Conservation (phyloP, 352 stramenopile genomes). For the Phytophthora hibernalis region DNA sequence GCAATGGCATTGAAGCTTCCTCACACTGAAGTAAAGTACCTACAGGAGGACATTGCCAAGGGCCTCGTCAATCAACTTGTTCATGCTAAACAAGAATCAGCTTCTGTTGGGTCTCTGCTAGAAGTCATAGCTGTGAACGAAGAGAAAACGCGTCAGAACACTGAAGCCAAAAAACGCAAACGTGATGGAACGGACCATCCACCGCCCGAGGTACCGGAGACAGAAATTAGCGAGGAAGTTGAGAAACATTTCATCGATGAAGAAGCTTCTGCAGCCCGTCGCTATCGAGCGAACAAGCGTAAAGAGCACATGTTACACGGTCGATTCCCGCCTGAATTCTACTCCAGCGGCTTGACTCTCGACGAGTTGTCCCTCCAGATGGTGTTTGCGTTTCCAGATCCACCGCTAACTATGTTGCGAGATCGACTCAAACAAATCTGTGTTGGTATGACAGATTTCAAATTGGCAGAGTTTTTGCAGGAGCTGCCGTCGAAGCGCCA, state of each 20-base stretch:
- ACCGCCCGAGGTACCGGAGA: conserved; percentile 44
- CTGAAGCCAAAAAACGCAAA: conserved; percentile 46
- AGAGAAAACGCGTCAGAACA: conserved; percentile 56
- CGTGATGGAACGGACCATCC: conserved; percentile 20
- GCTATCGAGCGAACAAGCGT: conserved; percentile 35
- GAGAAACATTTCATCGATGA: conserved; percentile 67
- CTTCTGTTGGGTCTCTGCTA: conserved; percentile 51
- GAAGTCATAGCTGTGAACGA: conserved; percentile 67
- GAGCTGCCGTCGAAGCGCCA: conserved; percentile 93
- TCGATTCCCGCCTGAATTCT: conserved; percentile 67
- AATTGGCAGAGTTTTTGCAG: conserved; percentile 86
- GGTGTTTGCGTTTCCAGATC: conserved; percentile 61
- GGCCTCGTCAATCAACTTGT: conserved; percentile 62
- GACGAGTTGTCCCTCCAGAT: conserved; percentile 63
- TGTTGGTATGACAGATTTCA: conserved; percentile 87
- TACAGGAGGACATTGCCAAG: conserved; percentile 74
- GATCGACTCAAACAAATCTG: conserved; percentile 66
- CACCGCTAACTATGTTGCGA: conserved; percentile 51
- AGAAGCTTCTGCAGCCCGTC: conserved; percentile 38
- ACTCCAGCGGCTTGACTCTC: conserved; percentile 67
- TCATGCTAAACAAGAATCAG: conserved; percentile 63
- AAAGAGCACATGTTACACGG: conserved; percentile 76
- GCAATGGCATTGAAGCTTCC: conserved; percentile 45
- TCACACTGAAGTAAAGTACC: conserved; percentile 59
- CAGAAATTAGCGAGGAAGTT: conserved; percentile 36